Evolutionary conservation across 257 asterid species (phyloP).

Genomic region (Catharanthus roseus): DNA sequence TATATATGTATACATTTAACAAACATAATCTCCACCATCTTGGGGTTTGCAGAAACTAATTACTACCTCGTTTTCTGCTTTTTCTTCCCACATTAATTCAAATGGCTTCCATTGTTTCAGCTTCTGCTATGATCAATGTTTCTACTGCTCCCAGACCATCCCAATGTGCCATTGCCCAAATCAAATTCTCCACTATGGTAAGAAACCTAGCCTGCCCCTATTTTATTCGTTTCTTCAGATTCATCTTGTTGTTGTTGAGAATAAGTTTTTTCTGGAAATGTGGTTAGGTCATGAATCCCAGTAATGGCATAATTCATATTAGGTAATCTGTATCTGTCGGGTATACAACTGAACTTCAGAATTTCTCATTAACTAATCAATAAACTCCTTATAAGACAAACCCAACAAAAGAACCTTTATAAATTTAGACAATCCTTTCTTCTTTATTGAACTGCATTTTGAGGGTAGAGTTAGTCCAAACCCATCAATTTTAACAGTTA

Average conservation of each 20-base stretch:
- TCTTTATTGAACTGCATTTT: too few relatives aligned
- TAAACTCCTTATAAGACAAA: too few relatives aligned
- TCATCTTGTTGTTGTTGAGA: background rate
- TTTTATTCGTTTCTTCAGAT: background rate
- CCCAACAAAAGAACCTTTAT: too few relatives aligned
- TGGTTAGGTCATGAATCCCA: too few relatives aligned
- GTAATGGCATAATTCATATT: too few relatives aligned
- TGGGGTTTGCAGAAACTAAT: background rate
- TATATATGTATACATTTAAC: background rate
- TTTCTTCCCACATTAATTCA: background rate
- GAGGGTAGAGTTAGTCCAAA: too few relatives aligned
- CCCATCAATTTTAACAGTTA: too few relatives aligned
- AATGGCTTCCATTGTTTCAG: slow-evolving; percentile 35
- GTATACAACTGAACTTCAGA: too few relatives aligned
- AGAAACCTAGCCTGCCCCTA: background rate
- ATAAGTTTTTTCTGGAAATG: background rate
- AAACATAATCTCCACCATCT: background rate
- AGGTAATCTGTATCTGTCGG: too few relatives aligned
- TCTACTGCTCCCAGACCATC: slow-evolving; percentile 13
- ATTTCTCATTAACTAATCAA: too few relatives aligned
- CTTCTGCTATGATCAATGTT: slow-evolving; percentile 22
- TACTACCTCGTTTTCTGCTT: background rate
- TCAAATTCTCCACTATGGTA: slow-evolving; percentile 9
- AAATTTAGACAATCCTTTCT: too few relatives aligned
- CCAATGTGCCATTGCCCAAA: background rate